Conservation (phyloP, 1,284 basidiomycete genomes). For the Mrakiaceae sp. region DNA sequence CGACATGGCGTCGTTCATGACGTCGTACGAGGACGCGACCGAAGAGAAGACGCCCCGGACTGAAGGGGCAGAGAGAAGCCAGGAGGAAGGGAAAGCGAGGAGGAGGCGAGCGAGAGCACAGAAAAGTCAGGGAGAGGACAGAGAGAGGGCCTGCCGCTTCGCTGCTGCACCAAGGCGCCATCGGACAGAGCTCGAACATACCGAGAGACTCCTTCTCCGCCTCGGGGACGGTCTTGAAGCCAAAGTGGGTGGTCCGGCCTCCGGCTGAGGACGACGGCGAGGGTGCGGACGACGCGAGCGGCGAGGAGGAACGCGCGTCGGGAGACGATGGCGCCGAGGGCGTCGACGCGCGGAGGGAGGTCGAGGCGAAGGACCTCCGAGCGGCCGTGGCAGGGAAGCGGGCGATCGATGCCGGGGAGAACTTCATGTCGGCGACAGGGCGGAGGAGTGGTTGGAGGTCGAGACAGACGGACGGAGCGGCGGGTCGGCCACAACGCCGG, state of each 20-base stretch:
- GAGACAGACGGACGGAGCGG: too few relatives aligned
- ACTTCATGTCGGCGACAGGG: too few relatives aligned
- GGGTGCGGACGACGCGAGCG: neutral
- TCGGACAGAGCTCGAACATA: slow-evolving; percentile 22
- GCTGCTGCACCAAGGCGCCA: neutral
- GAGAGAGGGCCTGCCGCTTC: neutral
- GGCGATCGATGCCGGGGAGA: too few relatives aligned
- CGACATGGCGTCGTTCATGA: slow-evolving; percentile 99
- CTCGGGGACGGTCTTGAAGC: slow-evolving; percentile 76
- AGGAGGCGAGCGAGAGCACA: neutral
- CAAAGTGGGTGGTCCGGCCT: slow-evolving; percentile 64
- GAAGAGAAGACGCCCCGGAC: slow-evolving; percentile 92
- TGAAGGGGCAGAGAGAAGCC: slow-evolving; percentile 8
- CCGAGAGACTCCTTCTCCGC: slow-evolving; percentile 51
- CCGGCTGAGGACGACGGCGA: neutral
- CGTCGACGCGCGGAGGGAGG: too few relatives aligned
- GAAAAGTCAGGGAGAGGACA: neutral
- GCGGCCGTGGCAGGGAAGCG: too few relatives aligned
- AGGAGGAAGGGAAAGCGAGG: neutral
- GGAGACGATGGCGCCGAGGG: too few relatives aligned
- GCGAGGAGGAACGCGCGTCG: neutral
- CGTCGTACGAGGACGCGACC: slow-evolving; percentile 89
- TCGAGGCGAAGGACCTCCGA: too few relatives aligned
- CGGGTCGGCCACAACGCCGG: too few relatives aligned
- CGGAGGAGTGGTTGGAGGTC: too few relatives aligned